Base-by-base conservation (phyloP, 805 yeast species). In the Barnettozyma vustinii region DNA sequence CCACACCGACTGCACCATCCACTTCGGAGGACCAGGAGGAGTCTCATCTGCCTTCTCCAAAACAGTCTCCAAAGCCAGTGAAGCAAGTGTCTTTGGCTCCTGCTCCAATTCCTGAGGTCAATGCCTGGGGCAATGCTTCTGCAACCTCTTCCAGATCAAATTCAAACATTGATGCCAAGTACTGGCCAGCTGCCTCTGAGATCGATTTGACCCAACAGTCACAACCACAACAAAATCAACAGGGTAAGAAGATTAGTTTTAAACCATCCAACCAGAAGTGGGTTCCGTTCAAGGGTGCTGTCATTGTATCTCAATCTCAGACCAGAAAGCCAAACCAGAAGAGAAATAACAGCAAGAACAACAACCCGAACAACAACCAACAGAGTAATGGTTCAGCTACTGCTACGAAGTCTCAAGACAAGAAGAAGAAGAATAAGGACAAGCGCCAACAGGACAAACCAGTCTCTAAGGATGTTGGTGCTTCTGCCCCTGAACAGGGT, bases 271-370 rank as follows among this genome's bases (percentile, higher is more conserved):
- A 77, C 58, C 84, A 79, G 58, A 85, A 84, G 62, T 83, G 88
- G 87, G 76, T 82, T 37, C 88, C 88, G n/a, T 79, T 77, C 62
- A 75, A 79, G 56, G 86, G 80, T 25, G 67, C 78, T 39, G 77
- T 77, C 43, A 75, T 74, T 25, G 69, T 76, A 37, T 69, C 75
- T 19, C 63, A 60, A 47, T 63, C 69, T 12, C 51, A 44, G 54
- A 53, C 30, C 44, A 53, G 48, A 58, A 56, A 46, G 45, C 52
- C 48, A 45, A 56, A 52, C 44, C 55, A 55, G 51, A 59, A 56
- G 52, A 55, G 50, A 52, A 53, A 51, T 20, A 54, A 51, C 21
- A 56, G 54, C 44, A 52, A 51, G 43, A 50, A 40, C 30, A 37
- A 40, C n/a, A 48, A 42, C 41, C 43, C 51, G 37, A 41, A 40